A percentile compares a stretch with the other conserved stretches of the same genome.
These are phyloP conservation scores for Quercus tomentella DNA, from an alignment of 331 rosid species.

Conservation along the genomic window DNA sequence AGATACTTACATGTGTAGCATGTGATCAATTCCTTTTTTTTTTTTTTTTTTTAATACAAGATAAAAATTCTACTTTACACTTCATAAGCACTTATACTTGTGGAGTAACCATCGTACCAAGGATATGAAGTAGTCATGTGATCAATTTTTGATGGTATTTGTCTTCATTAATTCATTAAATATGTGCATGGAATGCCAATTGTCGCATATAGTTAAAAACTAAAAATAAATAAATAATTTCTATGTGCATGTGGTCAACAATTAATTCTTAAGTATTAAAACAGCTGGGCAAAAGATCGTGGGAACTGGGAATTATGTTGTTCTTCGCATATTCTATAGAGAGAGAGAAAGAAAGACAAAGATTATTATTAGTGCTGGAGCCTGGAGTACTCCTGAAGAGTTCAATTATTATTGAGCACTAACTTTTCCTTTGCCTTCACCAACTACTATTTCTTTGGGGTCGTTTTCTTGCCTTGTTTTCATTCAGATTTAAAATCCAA, in stretches of 20 bases:
- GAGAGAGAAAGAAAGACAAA: background rate
- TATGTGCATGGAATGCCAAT: slow-evolving; percentile 21
- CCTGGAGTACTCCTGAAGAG: background rate
- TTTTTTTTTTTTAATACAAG: too few relatives aligned
- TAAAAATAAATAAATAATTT: background rate
- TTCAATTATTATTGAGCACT: slow-evolving; percentile 44
- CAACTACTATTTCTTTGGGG: slow-evolving; percentile 12
- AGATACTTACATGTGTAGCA: background rate
- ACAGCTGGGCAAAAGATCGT: background rate
- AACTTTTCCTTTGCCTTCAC: slow-evolving; percentile 13
- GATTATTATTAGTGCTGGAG: background rate
- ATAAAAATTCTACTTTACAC: too few relatives aligned
- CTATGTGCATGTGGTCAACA: slow-evolving; percentile 4
- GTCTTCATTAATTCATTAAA: background rate
- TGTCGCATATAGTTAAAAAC: slow-evolving; percentile 5
- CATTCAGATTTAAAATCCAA: background rate
- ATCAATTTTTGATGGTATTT: slow-evolving; percentile 13
- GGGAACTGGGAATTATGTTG: background rate
- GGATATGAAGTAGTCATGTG: background rate
- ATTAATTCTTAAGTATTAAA: slow-evolving; percentile 8
- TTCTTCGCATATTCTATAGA: background rate
- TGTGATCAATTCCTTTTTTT: background rate
- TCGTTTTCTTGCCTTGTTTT: slow-evolving; percentile 18
- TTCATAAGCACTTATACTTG: too few relatives aligned
- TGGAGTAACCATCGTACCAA: rapidly evolving